Evolutionary conservation across 2,329 filamentous ascomycete genomes (phyloP).

Genomic region (Diaporthe destruens): DNA sequence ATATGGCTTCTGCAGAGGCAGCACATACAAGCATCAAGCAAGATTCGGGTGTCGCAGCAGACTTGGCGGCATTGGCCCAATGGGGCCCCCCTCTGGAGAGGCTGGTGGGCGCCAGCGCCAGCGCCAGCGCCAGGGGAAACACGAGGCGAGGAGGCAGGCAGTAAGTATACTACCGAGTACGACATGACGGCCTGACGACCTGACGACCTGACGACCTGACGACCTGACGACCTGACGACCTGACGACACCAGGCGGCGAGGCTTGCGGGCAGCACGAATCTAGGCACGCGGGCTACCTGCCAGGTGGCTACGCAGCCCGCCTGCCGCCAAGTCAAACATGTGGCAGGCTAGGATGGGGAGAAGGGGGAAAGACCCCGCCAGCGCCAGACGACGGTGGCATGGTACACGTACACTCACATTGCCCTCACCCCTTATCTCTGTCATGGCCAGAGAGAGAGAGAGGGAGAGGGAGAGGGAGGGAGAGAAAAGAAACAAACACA

Average conservation of each 20-base stretch:
- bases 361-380: background rate
- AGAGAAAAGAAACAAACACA: background rate
- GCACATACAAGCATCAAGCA: slow-evolving; percentile 16
- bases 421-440: background rate
- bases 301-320: slow-evolving; percentile 9
- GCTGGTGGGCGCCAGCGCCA: background rate
- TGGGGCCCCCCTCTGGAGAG: slow-evolving; percentile 4
- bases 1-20: slow-evolving; percentile 20
- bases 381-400: background rate
- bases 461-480: background rate
- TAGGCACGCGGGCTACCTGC: background rate
- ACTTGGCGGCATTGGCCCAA: slow-evolving; percentile 34
- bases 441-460: background rate
- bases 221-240: too few species aligned
- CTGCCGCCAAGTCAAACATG: slow-evolving; percentile 39
- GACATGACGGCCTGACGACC: too few species aligned
- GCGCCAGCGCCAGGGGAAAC: too few species aligned
- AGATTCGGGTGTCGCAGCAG: slow-evolving; percentile 34
- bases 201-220: too few species aligned
- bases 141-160: too few species aligned
- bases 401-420: background rate
- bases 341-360: slow-evolving; percentile 20
- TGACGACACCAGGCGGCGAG: background rate
- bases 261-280: background rate
- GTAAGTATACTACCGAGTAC: too few species aligned